phyloP scores from a whole-genome alignment of 768 basidiomycete genomes.

The Auricularia heimuer region DNA sequence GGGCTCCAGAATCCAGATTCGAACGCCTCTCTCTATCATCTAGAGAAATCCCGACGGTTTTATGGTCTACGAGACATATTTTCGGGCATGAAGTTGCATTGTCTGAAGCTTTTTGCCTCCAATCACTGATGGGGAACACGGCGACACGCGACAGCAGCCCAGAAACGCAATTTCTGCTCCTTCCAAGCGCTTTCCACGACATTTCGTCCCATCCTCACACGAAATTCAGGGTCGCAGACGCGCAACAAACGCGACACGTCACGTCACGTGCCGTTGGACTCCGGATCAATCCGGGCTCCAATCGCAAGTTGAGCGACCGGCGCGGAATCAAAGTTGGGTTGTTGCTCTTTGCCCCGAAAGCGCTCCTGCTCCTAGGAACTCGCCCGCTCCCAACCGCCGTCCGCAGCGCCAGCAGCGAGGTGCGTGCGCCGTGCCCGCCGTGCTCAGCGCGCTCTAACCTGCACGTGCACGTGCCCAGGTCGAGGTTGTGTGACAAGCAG shows the following conservation, averaged over 20 bases:
- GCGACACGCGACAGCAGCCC: too few species aligned
- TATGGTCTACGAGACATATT: too few species aligned
- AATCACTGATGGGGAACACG: too few species aligned
- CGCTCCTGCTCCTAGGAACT: neutral
- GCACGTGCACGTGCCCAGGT: neutral
- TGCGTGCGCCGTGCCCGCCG: neutral
- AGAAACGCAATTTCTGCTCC: too few species aligned
- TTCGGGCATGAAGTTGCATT: too few species aligned
- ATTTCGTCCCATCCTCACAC: too few species aligned
- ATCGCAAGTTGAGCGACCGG: neutral
- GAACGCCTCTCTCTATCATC: too few species aligned
- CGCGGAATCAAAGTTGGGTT: neutral
- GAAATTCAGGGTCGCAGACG: too few species aligned
- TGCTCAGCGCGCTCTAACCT: neutral
- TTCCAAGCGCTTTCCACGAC: too few species aligned
- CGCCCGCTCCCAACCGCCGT: neutral
- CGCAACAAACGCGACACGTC: neutral
- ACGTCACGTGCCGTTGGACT: neutral
- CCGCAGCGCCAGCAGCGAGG: neutral
- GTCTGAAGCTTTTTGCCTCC: too few species aligned
- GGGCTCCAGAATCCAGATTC: too few species aligned
- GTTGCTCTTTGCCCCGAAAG: neutral
- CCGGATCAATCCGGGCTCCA: neutral
- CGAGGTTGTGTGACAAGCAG: neutral
- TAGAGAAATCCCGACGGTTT: too few species aligned